phyloP scores from a whole-genome alignment of 2,329 filamentous ascomycete species.

The Apiospora hydei region DNA sequence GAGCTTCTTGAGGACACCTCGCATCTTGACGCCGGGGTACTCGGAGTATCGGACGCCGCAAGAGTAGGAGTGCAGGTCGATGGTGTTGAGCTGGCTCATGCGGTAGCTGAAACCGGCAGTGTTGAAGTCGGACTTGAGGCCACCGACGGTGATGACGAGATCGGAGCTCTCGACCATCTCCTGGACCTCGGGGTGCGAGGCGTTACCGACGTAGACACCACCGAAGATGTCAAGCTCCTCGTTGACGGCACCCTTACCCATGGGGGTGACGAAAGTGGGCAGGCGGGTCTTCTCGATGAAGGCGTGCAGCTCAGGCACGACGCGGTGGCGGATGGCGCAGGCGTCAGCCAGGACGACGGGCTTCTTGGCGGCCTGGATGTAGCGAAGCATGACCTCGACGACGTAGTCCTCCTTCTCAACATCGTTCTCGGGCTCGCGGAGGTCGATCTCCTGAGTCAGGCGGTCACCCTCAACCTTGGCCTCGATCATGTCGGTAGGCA shows the following conservation, averaged over 20 bases:
- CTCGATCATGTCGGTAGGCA: conserved; percentile 82
- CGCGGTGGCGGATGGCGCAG: conserved; percentile 79
- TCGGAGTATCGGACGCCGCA: conserved; percentile 79
- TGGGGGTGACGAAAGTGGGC: conserved; percentile 86
- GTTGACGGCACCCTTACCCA: conserved; percentile 86
- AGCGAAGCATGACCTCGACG: conserved; percentile 79
- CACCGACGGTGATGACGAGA: conserved; percentile 73
- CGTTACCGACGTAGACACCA: conserved; percentile 85
- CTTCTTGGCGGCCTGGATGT: conserved; percentile 74
- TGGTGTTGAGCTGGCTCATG: conserved; percentile 77
- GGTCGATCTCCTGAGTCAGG: conserved; percentile 74
- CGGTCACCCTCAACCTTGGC: conserved; percentile 78
- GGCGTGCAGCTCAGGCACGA: conserved; percentile 74
- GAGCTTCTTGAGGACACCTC: conserved; percentile 77
- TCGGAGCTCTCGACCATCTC: conserved; percentile 73
- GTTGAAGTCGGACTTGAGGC: conserved; percentile 77
- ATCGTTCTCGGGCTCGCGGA: conserved; percentile 70
- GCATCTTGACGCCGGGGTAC: conserved; percentile 81
- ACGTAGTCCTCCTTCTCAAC: conserved; percentile 79
- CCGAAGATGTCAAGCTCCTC: conserved; percentile 79
- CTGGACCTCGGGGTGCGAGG: conserved; percentile 70
- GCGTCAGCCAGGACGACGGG: conserved; percentile 85
- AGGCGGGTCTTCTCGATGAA: conserved; percentile 77
- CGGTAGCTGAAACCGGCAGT: conserved; percentile 84
- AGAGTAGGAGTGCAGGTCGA: conserved; percentile 80